Evolutionary conservation across 1,284 basidiomycete species (phyloP).

Genomic region (Mycocalia duriaeana): DNA sequence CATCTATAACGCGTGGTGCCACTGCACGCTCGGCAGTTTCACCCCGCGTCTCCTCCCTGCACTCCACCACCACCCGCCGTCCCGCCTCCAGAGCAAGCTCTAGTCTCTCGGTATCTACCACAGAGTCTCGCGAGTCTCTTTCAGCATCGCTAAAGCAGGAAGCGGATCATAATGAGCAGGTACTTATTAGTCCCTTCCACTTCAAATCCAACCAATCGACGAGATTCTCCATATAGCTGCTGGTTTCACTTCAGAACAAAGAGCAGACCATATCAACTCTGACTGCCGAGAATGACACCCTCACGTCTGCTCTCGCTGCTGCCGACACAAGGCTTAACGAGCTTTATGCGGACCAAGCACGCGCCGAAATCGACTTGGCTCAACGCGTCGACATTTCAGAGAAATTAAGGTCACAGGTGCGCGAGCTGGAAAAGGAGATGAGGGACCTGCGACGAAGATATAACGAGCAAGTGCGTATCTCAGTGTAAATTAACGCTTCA

Average conservation of each 20-base stretch:
- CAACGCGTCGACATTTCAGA: constrained; percentile 75
- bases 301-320: constrained; percentile 56
- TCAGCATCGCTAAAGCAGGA: constrained; percentile 64
- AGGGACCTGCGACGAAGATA: constrained; percentile 73
- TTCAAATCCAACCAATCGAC: constrained; percentile 6
- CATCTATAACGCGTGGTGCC: constrained; percentile 37
- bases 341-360: constrained; percentile 72
- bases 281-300: constrained; percentile 55
- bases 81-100: constrained; percentile 41
- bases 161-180: constrained; percentile 77
- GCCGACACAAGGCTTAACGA: constrained; percentile 70
- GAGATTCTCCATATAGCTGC: constrained; percentile 47
- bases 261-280: constrained; percentile 62
- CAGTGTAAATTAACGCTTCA: too few relatives aligned
- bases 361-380: constrained; percentile 71
- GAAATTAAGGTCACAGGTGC: constrained; percentile 70
- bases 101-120: constrained; percentile 28
- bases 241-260: constrained; percentile 71
- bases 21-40: constrained; percentile 47
- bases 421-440: constrained; percentile 79
- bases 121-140: constrained; percentile 49
- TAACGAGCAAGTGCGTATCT: constrained; percentile 81
- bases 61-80: constrained; percentile 41
- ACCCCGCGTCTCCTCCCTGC: constrained; percentile 39
- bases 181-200: constrained; percentile 26